Conservation (phyloP, 306 rosid genomes). For the Gynostemma pentaphyllum region DNA sequence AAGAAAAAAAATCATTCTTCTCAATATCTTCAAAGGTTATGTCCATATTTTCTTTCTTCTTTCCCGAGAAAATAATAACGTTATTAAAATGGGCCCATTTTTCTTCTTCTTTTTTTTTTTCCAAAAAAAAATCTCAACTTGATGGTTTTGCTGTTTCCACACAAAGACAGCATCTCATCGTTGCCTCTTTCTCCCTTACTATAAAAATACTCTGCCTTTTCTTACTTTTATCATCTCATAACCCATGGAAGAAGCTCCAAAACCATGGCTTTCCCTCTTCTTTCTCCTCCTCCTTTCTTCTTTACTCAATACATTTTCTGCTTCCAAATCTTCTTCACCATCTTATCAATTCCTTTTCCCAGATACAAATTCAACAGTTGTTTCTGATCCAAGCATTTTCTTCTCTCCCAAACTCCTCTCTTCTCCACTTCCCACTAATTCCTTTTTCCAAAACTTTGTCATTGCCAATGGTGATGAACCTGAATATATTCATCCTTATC, state of each 20-base stretch:
- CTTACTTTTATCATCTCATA: background rate
- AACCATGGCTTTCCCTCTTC: background rate
- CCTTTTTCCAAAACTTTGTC: slow-evolving; percentile 77
- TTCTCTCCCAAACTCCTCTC: slow-evolving; percentile 49
- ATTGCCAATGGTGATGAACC: slow-evolving; percentile 66
- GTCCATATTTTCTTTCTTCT: no score
- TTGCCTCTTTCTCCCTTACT: background rate
- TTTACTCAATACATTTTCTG: background rate
- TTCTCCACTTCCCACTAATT: slow-evolving; percentile 72
- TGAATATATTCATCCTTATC: slow-evolving; percentile 81
- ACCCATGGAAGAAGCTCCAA: background rate
- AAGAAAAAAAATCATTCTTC: no score
- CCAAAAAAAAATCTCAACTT: background rate
- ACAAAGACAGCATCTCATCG: background rate
- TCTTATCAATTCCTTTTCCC: slow-evolving; percentile 49
- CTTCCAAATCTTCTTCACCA: background rate
- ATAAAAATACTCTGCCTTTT: background rate
- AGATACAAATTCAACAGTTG: slow-evolving; percentile 38
- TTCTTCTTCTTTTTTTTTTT: no score
- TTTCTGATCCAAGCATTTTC: slow-evolving; percentile 66
- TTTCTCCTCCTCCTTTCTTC: background rate
- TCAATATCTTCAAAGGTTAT: no score
- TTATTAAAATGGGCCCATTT: no score
- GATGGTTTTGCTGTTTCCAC: background rate
- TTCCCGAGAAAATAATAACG: no score